Conservation (phyloP, 352 stramenopile genomes). For the Globisporangium barbulae region DNA sequence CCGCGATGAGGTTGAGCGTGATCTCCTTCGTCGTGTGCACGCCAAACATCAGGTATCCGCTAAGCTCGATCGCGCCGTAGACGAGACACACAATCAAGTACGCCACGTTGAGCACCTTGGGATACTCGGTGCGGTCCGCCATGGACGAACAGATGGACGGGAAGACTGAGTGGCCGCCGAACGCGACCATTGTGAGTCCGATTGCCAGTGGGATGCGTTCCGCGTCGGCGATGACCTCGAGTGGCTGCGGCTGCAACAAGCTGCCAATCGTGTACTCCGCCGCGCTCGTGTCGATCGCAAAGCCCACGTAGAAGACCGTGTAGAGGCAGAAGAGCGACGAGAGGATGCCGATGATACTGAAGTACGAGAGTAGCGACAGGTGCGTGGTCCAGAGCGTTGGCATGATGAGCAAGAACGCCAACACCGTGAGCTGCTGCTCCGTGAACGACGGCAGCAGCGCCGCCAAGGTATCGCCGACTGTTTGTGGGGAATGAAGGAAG, state of each 20-base stretch:
- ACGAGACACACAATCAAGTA: constrained; percentile 72
- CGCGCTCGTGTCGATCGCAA: constrained; percentile 41
- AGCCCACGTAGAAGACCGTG: constrained; percentile 71
- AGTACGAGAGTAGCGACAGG: constrained; percentile 80
- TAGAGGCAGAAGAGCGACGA: constrained; percentile 81
- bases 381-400: constrained; percentile 80
- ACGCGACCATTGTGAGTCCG: constrained; percentile 85
- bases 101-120: constrained; percentile 60
- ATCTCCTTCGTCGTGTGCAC: constrained; percentile 81
- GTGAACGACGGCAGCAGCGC: constrained; percentile 65
- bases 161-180: constrained; percentile 86
- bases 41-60: constrained; percentile 85
- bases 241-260: constrained; percentile 53
- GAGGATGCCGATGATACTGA: constrained; percentile 83
- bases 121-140: constrained; percentile 55
- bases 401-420: constrained; percentile 71
- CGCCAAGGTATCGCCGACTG: constrained; percentile 75
- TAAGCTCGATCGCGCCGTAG: constrained; percentile 72
- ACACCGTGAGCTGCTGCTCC: constrained; percentile 54
- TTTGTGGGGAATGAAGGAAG: not conserved
- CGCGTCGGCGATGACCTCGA: constrained; percentile 56
- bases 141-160: constrained; percentile 89
- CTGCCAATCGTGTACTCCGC: constrained; percentile 47
- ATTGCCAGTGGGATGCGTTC: constrained; percentile 78
- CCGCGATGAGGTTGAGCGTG: constrained; percentile 75